Evolutionary conservation across 805 yeast genomes (phyloP).

Genomic region (Candida tibetensis): DNA sequence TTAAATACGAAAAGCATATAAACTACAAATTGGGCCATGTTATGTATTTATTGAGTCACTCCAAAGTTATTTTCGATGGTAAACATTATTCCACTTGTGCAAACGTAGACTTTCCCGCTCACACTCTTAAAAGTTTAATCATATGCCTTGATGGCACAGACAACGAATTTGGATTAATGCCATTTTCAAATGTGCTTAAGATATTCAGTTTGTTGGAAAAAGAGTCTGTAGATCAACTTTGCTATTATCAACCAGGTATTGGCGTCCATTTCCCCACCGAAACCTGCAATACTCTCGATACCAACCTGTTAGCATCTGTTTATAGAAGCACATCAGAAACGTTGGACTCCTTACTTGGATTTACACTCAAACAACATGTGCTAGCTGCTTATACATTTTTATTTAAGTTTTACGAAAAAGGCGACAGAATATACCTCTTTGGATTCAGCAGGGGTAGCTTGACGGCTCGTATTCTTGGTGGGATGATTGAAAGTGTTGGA

Average conservation of each 20-base stretch:
- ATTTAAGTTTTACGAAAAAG: slow-evolving; percentile 45
- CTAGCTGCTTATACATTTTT: slow-evolving; percentile 54
- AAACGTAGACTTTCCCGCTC: too few species aligned
- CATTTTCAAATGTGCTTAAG: slow-evolving; percentile 54
- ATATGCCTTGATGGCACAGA: slow-evolving; percentile 65
- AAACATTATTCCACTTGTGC: too few species aligned
- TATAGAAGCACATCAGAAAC: background rate
- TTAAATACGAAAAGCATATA: too few species aligned
- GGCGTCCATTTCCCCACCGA: slow-evolving; percentile 52
- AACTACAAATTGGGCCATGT: too few species aligned
- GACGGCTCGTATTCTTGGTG: slow-evolving; percentile 60
- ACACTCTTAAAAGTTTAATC: slow-evolving; percentile 40
- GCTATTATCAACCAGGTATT: slow-evolving; percentile 69
- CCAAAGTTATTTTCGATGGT: too few species aligned
- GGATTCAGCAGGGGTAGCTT: slow-evolving; percentile 68
- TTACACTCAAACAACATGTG: slow-evolving; percentile 54
- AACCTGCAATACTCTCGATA: background rate
- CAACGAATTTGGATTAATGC: slow-evolving; percentile 54
- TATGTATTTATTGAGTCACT: too few species aligned
- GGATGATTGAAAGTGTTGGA: slow-evolving; percentile 66
- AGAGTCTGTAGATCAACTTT: slow-evolving; percentile 42
- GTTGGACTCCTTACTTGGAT: slow-evolving; percentile 52
- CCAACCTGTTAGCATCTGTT: background rate
- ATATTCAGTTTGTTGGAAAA: slow-evolving; percentile 52
- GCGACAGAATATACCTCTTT: slow-evolving; percentile 54